phyloP scores from a whole-genome alignment of 192 early-diverging fungal species.

The Linderina pennispora region DNA sequence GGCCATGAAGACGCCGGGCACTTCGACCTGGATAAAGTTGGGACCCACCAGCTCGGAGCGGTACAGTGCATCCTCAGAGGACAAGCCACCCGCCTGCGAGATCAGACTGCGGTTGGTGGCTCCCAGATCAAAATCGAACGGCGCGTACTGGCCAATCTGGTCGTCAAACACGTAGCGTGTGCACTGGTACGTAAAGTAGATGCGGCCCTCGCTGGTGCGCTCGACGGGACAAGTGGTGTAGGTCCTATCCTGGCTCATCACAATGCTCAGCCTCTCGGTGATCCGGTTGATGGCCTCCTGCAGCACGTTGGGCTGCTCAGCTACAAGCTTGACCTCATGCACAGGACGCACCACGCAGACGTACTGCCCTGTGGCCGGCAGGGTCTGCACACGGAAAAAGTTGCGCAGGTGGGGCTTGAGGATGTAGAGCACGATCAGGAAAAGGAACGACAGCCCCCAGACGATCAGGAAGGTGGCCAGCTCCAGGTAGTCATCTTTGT shows the following conservation, averaged over 20 bases:
- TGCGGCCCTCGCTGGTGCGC: slow-evolving; percentile 35
- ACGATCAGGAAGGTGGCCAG: slow-evolving; percentile 41
- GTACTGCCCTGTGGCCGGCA: slow-evolving; percentile 27
- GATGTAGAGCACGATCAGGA: slow-evolving; percentile 38
- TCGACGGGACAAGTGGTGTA: slow-evolving; percentile 29
- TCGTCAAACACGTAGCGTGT: slow-evolving; percentile 59
- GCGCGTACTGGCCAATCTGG: slow-evolving; percentile 40
- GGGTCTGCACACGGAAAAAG: slow-evolving; percentile 42
- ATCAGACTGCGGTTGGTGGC: slow-evolving; percentile 31
- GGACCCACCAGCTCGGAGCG: slow-evolving; percentile 52
- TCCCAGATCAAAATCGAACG: slow-evolving; percentile 48
- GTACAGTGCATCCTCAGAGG: slow-evolving; percentile 39
- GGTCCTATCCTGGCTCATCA: slow-evolving; percentile 12
- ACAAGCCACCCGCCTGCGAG: slow-evolving; percentile 32
- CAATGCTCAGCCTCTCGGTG: slow-evolving; percentile 3
- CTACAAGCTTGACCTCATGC: slow-evolving; percentile 20
- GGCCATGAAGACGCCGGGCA: slow-evolving; percentile 46
- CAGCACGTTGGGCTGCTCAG: slow-evolving; percentile 8
- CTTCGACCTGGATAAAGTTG: slow-evolving; percentile 56
- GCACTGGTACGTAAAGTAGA: slow-evolving; percentile 60
- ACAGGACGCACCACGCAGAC: slow-evolving; percentile 38
- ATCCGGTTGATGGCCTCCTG: not conserved
- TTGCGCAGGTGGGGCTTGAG: slow-evolving; percentile 40
- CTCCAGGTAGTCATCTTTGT: slow-evolving; percentile 46
- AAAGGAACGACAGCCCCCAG: slow-evolving; percentile 45